Base-by-base conservation (phyloP, 2,329 filamentous ascomycete genomes). In the Cephalotrichum gorgonifer region DNA sequence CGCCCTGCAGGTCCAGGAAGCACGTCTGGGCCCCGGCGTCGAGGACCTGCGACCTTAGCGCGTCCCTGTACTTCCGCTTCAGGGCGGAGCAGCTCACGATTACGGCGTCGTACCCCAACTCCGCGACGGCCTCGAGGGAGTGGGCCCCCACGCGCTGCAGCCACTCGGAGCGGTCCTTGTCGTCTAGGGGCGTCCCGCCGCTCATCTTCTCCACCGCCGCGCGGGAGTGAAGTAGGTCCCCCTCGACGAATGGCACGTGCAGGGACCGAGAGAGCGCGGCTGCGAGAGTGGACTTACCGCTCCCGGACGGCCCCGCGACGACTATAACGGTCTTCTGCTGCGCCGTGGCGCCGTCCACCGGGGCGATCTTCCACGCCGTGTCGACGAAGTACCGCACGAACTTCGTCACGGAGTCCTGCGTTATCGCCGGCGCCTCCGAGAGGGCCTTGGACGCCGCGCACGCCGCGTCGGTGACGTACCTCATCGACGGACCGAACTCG, bases 401-500 rank as follows among this genome's bases (percentile, higher is more conserved):
- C 55, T 70, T 74, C 54, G 60, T 52, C 23, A 65, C 62, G 1
- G 62, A 53, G 6, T 52, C 50, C 33, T 57, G 56, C 27, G 60
- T 69, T 50, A 66, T 50, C 7, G 57, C 54, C 3, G 56, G 64
- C 41, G 61, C 63, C 56, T 52, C 64, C 50, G 53, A 73, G 62
- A 60, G 69, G 64, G 60, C 69, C 60, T 61, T 55, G 0, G 74
- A 76, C 28, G 72, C 64, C 35, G 69, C 66, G 44, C 62, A 57
- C 1, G 65, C 62, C 2, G 52, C 59, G 1, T 59, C 69, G 49
- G 68, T 71, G 2, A 59, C 53, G 51, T 70, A 73, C 3, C 53
- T 33, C 57, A 73, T 73, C 50, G 62, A 62, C 31, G 68, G 61
- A 5, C 66, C 63, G 51, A 73, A 73, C 44, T 74, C 70, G 8